Percentiles rank a stretch among this genome's conserved stretches.
Conservation (phyloP, 2,329 filamentous ascomycete species). For the Westerdykella ornata region DNA sequence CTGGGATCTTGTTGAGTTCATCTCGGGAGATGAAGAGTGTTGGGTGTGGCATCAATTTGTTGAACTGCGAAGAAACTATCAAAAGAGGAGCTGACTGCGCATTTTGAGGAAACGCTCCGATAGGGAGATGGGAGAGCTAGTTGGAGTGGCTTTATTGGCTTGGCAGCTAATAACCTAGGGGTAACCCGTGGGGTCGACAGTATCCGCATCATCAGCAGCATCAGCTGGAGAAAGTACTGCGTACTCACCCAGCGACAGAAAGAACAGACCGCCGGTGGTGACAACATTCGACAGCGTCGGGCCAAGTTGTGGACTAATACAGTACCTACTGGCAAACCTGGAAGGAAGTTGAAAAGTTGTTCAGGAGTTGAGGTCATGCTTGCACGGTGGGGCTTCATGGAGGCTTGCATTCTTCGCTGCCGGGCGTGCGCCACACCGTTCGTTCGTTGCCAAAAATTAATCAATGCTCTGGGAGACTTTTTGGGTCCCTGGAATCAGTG, state of each 20-base stretch:
- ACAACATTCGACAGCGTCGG: no score
- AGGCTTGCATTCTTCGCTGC: neutral
- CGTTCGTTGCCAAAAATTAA: neutral
- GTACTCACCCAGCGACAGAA: no score
- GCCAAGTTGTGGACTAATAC: no score
- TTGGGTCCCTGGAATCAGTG: neutral
- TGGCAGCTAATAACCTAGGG: neutral
- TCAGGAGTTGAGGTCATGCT: neutral
- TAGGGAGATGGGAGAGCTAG: constrained; percentile 1
- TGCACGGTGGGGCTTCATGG: neutral
- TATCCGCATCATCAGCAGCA: no score
- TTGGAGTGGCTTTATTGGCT: constrained; percentile 9
- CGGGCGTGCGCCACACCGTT: neutral
- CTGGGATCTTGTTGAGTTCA: no score
- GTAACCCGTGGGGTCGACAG: no score
- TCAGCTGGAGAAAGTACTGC: no score
- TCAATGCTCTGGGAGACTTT: neutral
- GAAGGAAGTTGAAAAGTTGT: no score
- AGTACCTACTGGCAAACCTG: no score
- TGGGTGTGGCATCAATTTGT: neutral
- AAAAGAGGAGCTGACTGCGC: neutral
- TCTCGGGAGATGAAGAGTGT: neutral
- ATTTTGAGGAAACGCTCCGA: neutral
- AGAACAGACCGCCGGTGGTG: no score
- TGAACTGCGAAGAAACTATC: neutral